Conservation (phyloP, 2,329 filamentous ascomycete species). For the Hirsutella minnesotensis region DNA sequence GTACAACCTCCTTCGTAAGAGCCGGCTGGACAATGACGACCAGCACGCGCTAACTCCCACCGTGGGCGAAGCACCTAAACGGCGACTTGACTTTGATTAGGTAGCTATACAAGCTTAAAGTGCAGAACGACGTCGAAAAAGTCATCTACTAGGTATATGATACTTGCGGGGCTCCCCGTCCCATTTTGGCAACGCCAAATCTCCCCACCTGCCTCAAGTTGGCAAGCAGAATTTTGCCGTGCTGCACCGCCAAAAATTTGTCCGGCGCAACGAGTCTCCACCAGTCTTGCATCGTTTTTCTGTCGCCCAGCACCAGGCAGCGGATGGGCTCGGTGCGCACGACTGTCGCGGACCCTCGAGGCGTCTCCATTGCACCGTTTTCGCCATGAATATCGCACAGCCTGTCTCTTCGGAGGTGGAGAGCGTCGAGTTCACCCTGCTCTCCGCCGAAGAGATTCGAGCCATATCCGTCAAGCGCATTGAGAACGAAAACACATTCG, state of each 20-base stretch:
- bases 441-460: slow-evolving; percentile 72
- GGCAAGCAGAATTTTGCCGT: slow-evolving; percentile 26
- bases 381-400: slow-evolving; percentile 58
- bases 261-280: neutral
- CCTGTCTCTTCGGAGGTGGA: slow-evolving; percentile 75
- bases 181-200: too few relatives aligned
- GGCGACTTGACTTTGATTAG: too few relatives aligned
- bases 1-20: too few relatives aligned
- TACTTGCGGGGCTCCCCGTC: too few relatives aligned
- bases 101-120: too few relatives aligned
- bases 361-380: neutral
- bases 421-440: slow-evolving; percentile 80
- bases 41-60: too few relatives aligned
- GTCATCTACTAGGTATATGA: too few relatives aligned
- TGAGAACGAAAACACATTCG: slow-evolving; percentile 88
- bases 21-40: too few relatives aligned
- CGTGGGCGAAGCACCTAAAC: too few relatives aligned
- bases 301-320: too few relatives aligned
- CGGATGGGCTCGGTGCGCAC: neutral
- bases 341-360: neutral
- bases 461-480: slow-evolving; percentile 88
- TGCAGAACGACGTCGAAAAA: too few relatives aligned
- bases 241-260: slow-evolving; percentile 33
- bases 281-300: neutral
- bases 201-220: too few relatives aligned